Evolutionary conservation across 1,284 basidiomycete genomes (phyloP).

Genomic region (Sporisorium graminicola): DNA sequence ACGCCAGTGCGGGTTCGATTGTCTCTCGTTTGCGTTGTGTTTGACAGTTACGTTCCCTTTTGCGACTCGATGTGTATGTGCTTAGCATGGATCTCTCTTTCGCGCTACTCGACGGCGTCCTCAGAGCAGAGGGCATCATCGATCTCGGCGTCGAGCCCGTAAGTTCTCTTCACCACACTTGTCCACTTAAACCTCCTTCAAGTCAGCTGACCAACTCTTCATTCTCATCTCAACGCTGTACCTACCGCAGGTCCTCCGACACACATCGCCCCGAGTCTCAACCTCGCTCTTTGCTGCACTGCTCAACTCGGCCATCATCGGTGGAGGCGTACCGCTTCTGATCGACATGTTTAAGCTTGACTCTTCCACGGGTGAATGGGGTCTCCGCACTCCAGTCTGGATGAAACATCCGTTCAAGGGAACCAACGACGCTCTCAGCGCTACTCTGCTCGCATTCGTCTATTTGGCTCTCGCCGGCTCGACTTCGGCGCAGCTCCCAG

Average conservation of each 20-base stretch:
- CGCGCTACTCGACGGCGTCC: conserved; percentile 51
- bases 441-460: conserved; percentile 25
- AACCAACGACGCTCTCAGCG: conserved; percentile 50
- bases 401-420: conserved; percentile 33
- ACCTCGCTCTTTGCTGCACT: conserved; percentile 50
- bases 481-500: not conserved
- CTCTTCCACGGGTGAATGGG: conserved; percentile 55
- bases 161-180: not conserved
- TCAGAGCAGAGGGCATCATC: conserved; percentile 59
- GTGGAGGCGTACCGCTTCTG: conserved; percentile 57
- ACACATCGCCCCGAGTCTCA: conserved; percentile 38
- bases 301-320: conserved; percentile 51
- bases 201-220: not conserved
- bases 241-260: conserved; percentile 26
- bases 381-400: conserved; percentile 51
- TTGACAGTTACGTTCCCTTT: not conserved
- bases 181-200: too few relatives aligned
- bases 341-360: conserved; percentile 55
- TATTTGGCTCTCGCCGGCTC: conserved; percentile 23
- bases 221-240: too few relatives aligned
- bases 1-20: not conserved
- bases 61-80: not conserved
- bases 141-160: conserved; percentile 49
- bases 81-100: conserved; percentile 49
- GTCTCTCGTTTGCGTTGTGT: not conserved